Base-by-base conservation (phyloP, 2,329 filamentous ascomycete species). In the Ampelomyces quisqualis region DNA sequence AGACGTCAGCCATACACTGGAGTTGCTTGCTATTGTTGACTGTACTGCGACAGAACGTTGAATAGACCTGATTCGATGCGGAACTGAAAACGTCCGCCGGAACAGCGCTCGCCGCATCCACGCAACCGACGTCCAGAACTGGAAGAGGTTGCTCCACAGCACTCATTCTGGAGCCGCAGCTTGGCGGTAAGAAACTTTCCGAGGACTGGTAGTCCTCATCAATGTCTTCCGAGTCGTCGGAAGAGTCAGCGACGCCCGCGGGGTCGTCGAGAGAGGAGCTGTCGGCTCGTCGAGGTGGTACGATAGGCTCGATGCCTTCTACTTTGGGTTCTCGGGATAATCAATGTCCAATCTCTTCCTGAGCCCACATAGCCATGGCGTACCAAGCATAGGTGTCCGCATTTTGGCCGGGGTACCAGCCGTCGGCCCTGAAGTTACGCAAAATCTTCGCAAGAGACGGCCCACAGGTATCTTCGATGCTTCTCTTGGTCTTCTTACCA, bases 361-460 rank as follows among this genome's bases (percentile, higher is more conserved):
- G 28, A 31, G 28, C 28, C 28, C 28, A 31, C 28, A 31, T 31
- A 31, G 28, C 28, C 28, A 31, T 31, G 13, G 28, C 28, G 26
- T 28, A 28, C 26, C 26, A 28, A 11, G 26, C 26, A 14, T 28
- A 28, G 26, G 26, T 11, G 13, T 28, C 26, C 8, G 26, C 26
- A n/a, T 28, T 28, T 14, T 28, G 26, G 8, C 26, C 26, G 7
- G 26, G 8, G 26, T 28, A 28, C 26, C 26, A 28, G 26, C 8
- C 26, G 13, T 28, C 26, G 8, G 8, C 26, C 13, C 26, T 28
- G 13, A 11, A 28, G 26, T 28, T 28, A 14, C 26, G 26, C 26
- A 28, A 28, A 9, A 28, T 14, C 26, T 28, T 28, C 8, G 13
- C 26, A 14, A 11, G 7, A 28, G 7, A 28, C 7, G 26, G 26